Evolutionary conservation across 2,329 filamentous ascomycete species (phyloP).

Genomic region (Cercospora citrullina): DNA sequence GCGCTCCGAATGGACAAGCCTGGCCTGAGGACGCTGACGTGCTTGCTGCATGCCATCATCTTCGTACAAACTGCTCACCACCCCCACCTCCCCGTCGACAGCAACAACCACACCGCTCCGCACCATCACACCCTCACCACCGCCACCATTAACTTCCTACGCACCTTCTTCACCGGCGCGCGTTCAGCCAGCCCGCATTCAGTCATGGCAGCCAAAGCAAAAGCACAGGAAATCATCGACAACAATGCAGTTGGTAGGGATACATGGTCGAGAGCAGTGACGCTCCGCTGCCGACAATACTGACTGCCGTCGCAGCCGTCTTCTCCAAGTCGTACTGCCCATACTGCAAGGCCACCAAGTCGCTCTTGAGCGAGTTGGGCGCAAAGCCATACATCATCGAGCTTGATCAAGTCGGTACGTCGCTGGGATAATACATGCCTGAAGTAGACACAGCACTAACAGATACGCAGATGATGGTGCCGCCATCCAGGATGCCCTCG

Average conservation of each 20-base stretch:
- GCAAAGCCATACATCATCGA: constrained; percentile 77
- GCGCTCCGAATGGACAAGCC: background rate
- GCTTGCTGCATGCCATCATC: constrained; percentile 1
- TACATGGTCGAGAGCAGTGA: background rate
- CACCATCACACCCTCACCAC: background rate
- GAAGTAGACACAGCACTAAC: background rate
- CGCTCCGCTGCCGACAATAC: background rate
- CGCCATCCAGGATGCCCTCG: constrained; percentile 79
- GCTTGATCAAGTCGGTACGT: constrained; percentile 79
- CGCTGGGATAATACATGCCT: background rate
- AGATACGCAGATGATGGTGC: constrained; percentile 68
- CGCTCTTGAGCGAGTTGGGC: constrained; percentile 65
- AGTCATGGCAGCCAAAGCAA: constrained; percentile 81
- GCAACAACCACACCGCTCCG: background rate
- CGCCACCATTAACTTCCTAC: constrained; percentile 63
- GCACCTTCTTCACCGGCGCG: constrained; percentile 66
- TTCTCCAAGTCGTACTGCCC: constrained; percentile 98
- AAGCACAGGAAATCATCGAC: constrained; percentile 83
- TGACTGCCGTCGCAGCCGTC: constrained; percentile 61
- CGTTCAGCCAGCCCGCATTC: constrained; percentile 56
- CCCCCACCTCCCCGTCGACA: background rate
- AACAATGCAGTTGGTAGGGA: constrained; percentile 74
- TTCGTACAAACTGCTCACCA: background rate
- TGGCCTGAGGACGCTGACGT: background rate
- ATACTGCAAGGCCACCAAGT: constrained; percentile 81